phyloP scores from a whole-genome alignment of 192 early-diverging fungal species.

The Gonapodya sp. region DNA sequence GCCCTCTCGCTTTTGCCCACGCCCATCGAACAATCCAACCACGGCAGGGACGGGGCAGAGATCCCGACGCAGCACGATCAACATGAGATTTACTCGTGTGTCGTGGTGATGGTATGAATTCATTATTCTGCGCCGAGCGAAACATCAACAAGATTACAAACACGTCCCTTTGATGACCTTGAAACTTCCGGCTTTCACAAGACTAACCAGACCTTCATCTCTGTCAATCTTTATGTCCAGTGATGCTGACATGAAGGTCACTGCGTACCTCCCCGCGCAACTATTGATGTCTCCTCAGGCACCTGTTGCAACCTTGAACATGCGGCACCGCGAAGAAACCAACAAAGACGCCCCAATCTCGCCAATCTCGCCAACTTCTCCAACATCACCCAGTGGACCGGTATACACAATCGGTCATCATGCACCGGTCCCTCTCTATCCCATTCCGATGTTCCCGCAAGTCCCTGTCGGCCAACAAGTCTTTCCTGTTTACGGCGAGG shows the following conservation, averaged over 20 bases:
- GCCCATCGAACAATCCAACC: too few species aligned
- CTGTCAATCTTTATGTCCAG: background rate
- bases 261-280: background rate
- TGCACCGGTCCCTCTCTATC: background rate
- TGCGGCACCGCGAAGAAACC: background rate
- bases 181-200: too few species aligned
- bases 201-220: too few species aligned
- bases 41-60: too few species aligned
- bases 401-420: background rate
- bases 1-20: too few species aligned
- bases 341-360: background rate
- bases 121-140: too few species aligned
- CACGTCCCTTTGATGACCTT: too few species aligned
- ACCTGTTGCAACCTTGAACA: background rate
- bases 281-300: background rate
- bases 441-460: background rate
- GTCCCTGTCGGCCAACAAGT: background rate
- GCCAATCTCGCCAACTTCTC: background rate
- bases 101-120: too few species aligned
- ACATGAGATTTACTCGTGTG: too few species aligned
- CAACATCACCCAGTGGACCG: background rate
- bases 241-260: background rate
- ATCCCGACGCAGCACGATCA: too few species aligned
- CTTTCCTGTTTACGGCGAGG: background rate
- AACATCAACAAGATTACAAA: too few species aligned